Evolutionary conservation across 345 rosid genomes (phyloP).

Genomic region (Eucalyptus curtisii): DNA sequence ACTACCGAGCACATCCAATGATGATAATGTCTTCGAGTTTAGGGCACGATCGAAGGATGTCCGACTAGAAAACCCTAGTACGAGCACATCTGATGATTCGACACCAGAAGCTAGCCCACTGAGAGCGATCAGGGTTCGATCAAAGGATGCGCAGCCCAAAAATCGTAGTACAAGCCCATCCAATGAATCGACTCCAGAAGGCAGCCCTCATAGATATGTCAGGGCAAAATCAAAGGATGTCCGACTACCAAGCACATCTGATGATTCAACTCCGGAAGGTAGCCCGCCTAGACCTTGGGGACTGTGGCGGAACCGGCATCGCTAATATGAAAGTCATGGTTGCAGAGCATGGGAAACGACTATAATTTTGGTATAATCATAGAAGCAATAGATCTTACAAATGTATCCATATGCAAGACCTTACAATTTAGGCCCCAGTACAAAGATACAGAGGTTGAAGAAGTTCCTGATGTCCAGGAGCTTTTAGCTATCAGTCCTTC

Average conservation of each 20-base stretch:
- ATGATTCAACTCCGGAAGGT: background rate
- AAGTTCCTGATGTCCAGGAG: background rate
- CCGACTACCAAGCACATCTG: accelerated
- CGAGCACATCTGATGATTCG: accelerated
- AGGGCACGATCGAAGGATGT: background rate
- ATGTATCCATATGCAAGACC: accelerated
- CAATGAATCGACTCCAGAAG: background rate
- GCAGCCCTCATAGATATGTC: accelerated
- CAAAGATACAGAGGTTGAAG: background rate
- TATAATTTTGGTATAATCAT: background rate
- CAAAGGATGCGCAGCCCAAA: accelerated
- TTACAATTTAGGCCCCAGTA: background rate
- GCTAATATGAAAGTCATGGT: accelerated
- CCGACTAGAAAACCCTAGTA: background rate
- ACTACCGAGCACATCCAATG: background rate
- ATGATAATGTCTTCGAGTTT: background rate
- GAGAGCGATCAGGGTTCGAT: accelerated
- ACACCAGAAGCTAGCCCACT: background rate
- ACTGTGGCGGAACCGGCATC: accelerated
- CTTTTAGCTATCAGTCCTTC: background rate
- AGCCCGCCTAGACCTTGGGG: background rate
- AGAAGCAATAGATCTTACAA: accelerated
- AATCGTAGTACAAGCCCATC: background rate
- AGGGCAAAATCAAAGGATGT: background rate
- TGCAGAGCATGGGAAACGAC: background rate